Base-by-base conservation (phyloP, 2,329 filamentous ascomycete species). In the Fusarium annulatum region DNA sequence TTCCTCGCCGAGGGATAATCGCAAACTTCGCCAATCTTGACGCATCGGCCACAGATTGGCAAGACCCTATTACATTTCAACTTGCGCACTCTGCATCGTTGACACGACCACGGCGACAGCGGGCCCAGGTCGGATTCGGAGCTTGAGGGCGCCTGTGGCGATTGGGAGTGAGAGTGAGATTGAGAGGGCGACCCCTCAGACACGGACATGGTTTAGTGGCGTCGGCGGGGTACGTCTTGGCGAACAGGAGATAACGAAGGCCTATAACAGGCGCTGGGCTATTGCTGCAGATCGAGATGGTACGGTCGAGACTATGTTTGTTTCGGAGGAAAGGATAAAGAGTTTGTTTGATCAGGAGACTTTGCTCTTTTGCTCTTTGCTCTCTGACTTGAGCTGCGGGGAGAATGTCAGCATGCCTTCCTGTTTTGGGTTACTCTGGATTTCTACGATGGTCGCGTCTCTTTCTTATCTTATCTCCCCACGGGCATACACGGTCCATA, bases 1-100 rank as follows among this genome's bases (percentile, higher is more conserved):
- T 73, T 73, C 19, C 71, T 51, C 1, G 53, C 61, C 21, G 71
- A 56, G 0, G 71, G 71, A 46, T 70, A 73, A 5, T 73, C 66
- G 34, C 71, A 73, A 19, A 16, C 45, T 0, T 73, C 49, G 23
- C 62, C 61, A 11, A 57, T 43, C 65, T 73, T 71, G 61, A 28
- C 48, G 8, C 71, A 73, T 19, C 71, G 70, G 36, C 53, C 42
- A 18, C 71, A 73, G 1, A 34, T 34, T 5, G 71, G 71, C 4
- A 67, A 30, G 0, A 33, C 15, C 12, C 60, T 62, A 26, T 73
- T 63, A 28, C 71, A 73, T 53, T 60, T 73, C n/a, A 70, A 39
- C 21, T 73, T 73, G 19, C 71, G 45, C 5, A 39, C n/a, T 26
- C 60, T 73, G 5, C 71, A 73, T 45, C 62, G 18, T 8, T 67